Percentiles rank a stretch among this genome's conserved stretches.
Conservation (phyloP, 169 alveolate genomes). For the Babesia ovata region DNA sequence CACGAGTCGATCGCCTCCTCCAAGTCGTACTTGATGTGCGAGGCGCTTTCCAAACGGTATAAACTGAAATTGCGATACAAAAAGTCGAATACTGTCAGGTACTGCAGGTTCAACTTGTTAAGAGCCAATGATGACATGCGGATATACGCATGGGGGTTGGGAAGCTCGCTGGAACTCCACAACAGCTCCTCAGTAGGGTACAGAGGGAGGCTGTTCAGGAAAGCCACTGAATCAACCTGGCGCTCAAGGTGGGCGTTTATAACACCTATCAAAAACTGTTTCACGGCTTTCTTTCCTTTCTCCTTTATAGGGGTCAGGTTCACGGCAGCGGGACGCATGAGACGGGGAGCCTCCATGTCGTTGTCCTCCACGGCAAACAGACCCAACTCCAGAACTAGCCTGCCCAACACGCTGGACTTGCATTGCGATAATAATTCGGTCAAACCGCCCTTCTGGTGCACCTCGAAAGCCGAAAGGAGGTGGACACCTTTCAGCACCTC, state of each 20-base stretch:
- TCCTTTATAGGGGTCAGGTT: slow-evolving; percentile 42
- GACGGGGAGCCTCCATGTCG: not conserved
- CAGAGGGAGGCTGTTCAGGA: slow-evolving; percentile 28
- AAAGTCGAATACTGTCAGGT: slow-evolving; percentile 88
- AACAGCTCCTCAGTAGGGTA: slow-evolving; percentile 55
- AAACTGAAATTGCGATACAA: slow-evolving; percentile 86
- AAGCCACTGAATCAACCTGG: slow-evolving; percentile 27
- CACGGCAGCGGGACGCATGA: slow-evolving; percentile 32
- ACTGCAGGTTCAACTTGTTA: slow-evolving; percentile 89
- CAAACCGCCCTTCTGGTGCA: slow-evolving; percentile 20
- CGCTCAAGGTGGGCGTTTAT: slow-evolving; percentile 21
- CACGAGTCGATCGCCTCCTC: slow-evolving; percentile 82
- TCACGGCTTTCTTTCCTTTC: slow-evolving; percentile 42
- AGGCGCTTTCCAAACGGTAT: slow-evolving; percentile 86
- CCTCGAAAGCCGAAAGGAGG: slow-evolving; percentile 37
- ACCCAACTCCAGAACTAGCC: slow-evolving; percentile 33
- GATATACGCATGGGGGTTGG: slow-evolving; percentile 29
- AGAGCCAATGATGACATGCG: slow-evolving; percentile 69
- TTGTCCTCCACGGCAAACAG: slow-evolving; percentile 22
- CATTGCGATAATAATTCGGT: slow-evolving; percentile 13
- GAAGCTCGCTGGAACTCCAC: slow-evolving; percentile 43
- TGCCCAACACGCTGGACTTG: slow-evolving; percentile 23
- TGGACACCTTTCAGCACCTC: slow-evolving; percentile 45
- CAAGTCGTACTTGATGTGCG: slow-evolving; percentile 86
- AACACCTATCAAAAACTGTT: slow-evolving; percentile 29